Conservation (phyloP, 768 basidiomycete genomes). For the Tulasnella sp. region DNA sequence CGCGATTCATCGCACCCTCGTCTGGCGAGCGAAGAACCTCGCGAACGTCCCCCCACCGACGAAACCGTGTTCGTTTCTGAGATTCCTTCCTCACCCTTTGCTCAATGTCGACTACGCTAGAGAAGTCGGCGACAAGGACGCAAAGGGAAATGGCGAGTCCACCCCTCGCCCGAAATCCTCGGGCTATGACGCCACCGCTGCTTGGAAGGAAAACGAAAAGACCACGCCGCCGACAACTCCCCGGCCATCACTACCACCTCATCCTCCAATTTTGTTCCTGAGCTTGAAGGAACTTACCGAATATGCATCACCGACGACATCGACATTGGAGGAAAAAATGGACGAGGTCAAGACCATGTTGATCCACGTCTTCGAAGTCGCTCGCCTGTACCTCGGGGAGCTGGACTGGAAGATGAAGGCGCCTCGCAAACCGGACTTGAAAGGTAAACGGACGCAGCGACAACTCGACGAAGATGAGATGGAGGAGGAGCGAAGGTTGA, state of each 20-base stretch:
- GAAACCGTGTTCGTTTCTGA: conserved; percentile 3
- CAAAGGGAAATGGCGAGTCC: not conserved
- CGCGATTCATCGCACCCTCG: conserved; percentile 12
- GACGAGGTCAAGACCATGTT: conserved; percentile 14
- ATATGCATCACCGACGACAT: not conserved
- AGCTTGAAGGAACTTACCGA: conserved; percentile 9
- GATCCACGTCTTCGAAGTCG: conserved; percentile 23
- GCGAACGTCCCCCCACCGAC: conserved; percentile 1
- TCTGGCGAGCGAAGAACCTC: conserved; percentile 16
- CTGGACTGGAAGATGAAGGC: conserved; percentile 4
- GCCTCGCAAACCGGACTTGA: not conserved
- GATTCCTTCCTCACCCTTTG: conserved; percentile 25
- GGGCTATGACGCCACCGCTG: too few relatives aligned
- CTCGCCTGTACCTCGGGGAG: conserved; percentile 21
- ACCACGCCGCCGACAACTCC: not conserved
- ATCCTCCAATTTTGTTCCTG: conserved; percentile 6
- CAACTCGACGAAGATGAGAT: not conserved
- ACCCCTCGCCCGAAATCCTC: too few relatives aligned
- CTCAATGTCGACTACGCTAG: not conserved
- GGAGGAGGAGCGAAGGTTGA: conserved; percentile 5
- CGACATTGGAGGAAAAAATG: conserved; percentile 7
- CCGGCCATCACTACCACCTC: not conserved
- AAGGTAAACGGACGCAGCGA: not conserved
- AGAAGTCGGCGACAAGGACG: not conserved
- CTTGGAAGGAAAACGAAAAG: not conserved